Percentiles rank a stretch among this genome's conserved stretches.
phyloP scores from a whole-genome alignment of 1,284 basidiomycete species.

The Cryptococcus neoformans region DNA sequence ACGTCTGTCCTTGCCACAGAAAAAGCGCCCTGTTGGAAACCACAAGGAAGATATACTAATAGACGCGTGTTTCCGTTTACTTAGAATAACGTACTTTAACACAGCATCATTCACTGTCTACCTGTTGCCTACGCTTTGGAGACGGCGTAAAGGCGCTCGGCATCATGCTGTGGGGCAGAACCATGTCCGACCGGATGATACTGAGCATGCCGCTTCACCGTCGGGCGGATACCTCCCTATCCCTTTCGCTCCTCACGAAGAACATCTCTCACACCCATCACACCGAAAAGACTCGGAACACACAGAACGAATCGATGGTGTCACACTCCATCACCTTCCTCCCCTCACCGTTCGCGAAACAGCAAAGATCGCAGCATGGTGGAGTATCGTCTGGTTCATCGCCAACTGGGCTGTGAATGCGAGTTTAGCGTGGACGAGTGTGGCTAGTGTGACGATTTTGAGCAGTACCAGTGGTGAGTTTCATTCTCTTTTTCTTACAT shows the following conservation, averaged over 20 bases:
- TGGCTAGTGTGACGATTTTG: slow-evolving; percentile 85
- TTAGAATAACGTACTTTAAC: slow-evolving; percentile 50
- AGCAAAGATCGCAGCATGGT: slow-evolving; percentile 67
- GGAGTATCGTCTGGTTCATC: slow-evolving; percentile 83
- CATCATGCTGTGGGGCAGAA: background rate
- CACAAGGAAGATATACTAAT: no score
- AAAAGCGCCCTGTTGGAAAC: background rate
- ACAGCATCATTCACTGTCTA: slow-evolving; percentile 78
- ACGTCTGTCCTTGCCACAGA: slow-evolving; percentile 10
- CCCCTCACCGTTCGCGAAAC: slow-evolving; percentile 67
- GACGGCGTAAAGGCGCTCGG: slow-evolving; percentile 4
- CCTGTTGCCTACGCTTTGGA: slow-evolving; percentile 62
- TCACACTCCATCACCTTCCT: slow-evolving; percentile 2
- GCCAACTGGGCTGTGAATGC: slow-evolving; percentile 89
- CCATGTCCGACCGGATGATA: background rate
- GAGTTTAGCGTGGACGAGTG: slow-evolving; percentile 77
- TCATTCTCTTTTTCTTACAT: slow-evolving; percentile 11
- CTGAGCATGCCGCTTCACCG: slow-evolving; percentile 5
- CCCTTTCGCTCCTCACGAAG: background rate
- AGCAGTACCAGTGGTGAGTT: slow-evolving; percentile 80
- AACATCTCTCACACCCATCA: background rate
- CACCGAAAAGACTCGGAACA: no score
- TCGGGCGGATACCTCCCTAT: background rate
- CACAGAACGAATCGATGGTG: no score
- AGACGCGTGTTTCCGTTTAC: no score